These are phyloP conservation scores for Colletotrichum tanaceti DNA, from an alignment of 2,329 filamentous ascomycete genomes.

Conservation along the genomic window DNA sequence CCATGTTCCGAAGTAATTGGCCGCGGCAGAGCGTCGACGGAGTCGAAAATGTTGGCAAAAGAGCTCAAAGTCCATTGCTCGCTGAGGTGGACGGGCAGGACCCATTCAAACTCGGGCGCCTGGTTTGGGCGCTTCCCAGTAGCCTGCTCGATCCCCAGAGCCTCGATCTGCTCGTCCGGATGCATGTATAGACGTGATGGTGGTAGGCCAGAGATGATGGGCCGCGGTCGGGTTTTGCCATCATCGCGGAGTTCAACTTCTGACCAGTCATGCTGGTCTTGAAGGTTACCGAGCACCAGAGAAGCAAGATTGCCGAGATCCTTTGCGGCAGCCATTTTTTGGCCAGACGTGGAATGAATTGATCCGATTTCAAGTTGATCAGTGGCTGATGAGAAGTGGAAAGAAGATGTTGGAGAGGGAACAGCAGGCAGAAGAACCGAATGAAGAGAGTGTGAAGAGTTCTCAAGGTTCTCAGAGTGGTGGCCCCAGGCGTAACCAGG, in stretches of 20 bases:
- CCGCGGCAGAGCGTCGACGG: constrained; percentile 57
- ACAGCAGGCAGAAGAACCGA: neutral
- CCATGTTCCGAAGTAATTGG: constrained; percentile 36
- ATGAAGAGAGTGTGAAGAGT: constrained; percentile 10
- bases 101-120: constrained; percentile 76
- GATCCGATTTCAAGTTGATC: neutral
- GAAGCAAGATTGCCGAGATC: constrained; percentile 45
- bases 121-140: constrained; percentile 59
- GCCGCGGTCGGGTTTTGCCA: constrained; percentile 61
- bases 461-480: constrained; percentile 28
- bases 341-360: neutral
- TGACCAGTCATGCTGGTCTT: constrained; percentile 81
- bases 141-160: constrained; percentile 70
- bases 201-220: constrained; percentile 78
- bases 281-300: constrained; percentile 76
- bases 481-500: neutral
- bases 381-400: neutral
- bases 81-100: constrained; percentile 76
- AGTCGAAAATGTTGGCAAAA: constrained; percentile 78
- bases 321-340: constrained; percentile 15
- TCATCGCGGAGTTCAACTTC: constrained; percentile 64
- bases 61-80: constrained; percentile 77
- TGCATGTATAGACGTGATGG: constrained; percentile 81
- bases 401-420: neutral
- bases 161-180: constrained; percentile 83